phyloP scores from a whole-genome alignment of 2,329 filamentous ascomycete genomes.

The Lithohypha guttulata region DNA sequence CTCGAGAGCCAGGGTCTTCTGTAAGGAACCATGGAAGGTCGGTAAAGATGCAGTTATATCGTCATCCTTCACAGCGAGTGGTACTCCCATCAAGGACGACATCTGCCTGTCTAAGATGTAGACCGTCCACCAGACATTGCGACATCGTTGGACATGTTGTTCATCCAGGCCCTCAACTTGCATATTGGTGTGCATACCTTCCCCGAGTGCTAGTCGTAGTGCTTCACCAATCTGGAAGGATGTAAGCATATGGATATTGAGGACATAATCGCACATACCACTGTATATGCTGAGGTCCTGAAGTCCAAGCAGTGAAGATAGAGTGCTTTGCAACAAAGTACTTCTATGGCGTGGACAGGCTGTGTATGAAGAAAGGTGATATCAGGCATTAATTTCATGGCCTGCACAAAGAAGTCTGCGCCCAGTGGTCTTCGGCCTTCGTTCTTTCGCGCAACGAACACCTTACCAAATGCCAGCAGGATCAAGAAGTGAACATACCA shows the following conservation, averaged over 20 bases:
- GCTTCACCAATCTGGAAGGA: constrained; percentile 39
- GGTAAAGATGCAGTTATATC: constrained; percentile 41
- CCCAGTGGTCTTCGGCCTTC: constrained; percentile 35
- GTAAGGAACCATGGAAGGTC: constrained; percentile 30
- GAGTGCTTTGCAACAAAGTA: constrained; percentile 42
- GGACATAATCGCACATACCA: constrained; percentile 25
- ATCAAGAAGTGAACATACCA: constrained; percentile 47
- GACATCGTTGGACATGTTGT: constrained; percentile 35
- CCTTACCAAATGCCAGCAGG: constrained; percentile 46
- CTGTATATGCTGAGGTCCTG: constrained; percentile 38
- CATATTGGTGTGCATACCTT: constrained; percentile 46
- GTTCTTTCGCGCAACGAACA: constrained; percentile 35
- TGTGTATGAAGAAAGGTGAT: constrained; percentile 32
- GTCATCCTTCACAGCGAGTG: constrained; percentile 40
- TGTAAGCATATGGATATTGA: constrained; percentile 2
- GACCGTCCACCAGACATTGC: constrained; percentile 45
- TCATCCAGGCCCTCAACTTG: constrained; percentile 33
- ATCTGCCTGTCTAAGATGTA: constrained; percentile 45
- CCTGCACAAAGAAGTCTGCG: constrained; percentile 37
- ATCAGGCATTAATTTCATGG: constrained; percentile 36
- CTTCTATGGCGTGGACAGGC: constrained; percentile 38
- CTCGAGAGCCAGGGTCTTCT: constrained; percentile 31
- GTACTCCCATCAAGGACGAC: constrained; percentile 44
- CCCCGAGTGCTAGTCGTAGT: constrained; percentile 38
- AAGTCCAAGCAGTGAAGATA: constrained; percentile 44